Base-by-base conservation (phyloP, 1,284 basidiomycete genomes). In the Inonotus obliquus region DNA sequence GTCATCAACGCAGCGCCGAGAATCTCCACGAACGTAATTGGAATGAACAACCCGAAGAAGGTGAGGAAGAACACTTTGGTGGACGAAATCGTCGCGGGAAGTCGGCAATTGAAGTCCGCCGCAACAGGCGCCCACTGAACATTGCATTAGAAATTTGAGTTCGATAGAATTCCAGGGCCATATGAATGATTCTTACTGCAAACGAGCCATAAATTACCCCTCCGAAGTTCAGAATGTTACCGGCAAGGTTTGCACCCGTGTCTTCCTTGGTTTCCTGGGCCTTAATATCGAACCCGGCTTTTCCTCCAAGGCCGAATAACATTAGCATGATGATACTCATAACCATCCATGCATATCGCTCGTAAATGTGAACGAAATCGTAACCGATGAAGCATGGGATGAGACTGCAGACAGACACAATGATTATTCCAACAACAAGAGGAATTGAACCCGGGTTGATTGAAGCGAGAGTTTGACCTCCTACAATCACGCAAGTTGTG, bases 291-390 rank as follows among this genome's bases (percentile, higher is more conserved):
- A 77, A 80, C 1, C 83, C 79, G 0, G 79, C 82, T 13, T 77
- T 74, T 17, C 77, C 76, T 0, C 82, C 84, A 1, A 86, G 71
- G 17, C 82, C 86, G 66, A 81, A 81, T 47, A 80, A 74, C 67
- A 83, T 80, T 63, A 79, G 73, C 76, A 83, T 83, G 67, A 85
- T 77, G 68, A 84, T 72, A 60, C 82, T 72, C 37, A 80, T 77
- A 27, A 80, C 70, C 2, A 83, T 77, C 86, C 86, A 89, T 7
- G 84, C 80, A 63, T 82, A 86, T 13, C 83, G 77, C 65, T 88
- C 85, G 68, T 84, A 86, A 60, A 76, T 67, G 67, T 85, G 83
- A 11, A 86, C 75, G 59, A 83, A 73, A 61, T 79, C 67, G 67
- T 86, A 81, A 1, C 79, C 80, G 21, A 81, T 66, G 60, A 81